phyloP scores from a whole-genome alignment of 2,329 filamentous ascomycete species.

The Penicillium verrucosum region DNA sequence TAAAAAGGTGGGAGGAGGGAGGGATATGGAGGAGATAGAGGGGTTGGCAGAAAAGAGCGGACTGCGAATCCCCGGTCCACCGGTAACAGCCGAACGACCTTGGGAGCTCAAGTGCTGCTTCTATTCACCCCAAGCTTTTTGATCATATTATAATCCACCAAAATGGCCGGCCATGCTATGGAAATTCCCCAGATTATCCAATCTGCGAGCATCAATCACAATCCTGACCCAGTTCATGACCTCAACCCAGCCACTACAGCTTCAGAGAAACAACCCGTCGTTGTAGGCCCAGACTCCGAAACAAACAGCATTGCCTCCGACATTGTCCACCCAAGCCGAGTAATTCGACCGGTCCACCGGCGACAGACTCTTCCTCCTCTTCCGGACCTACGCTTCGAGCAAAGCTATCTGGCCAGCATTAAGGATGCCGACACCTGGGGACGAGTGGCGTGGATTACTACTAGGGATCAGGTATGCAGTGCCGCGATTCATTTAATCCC shows the following conservation, averaged over 20 bases:
- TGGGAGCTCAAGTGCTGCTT: not conserved
- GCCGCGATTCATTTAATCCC: not conserved
- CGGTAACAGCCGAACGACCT: slow-evolving; percentile 5
- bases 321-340: slow-evolving; percentile 41
- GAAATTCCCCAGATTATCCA: slow-evolving; percentile 78
- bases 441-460: slow-evolving; percentile 77
- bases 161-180: slow-evolving; percentile 58
- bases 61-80: slow-evolving; percentile 9
- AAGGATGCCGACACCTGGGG: slow-evolving; percentile 74
- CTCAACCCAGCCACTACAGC: slow-evolving; percentile 75
- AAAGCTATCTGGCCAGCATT: slow-evolving; percentile 93
- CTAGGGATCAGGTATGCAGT: slow-evolving; percentile 72
- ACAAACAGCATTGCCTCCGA: slow-evolving; percentile 47
- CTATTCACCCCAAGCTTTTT: not conserved
- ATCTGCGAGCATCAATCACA: slow-evolving; percentile 69
- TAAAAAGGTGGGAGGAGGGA: slow-evolving; percentile 9
- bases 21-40: slow-evolving; percentile 15
- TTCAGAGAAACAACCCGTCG: slow-evolving; percentile 63
- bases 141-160: not conserved
- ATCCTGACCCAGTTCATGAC: slow-evolving; percentile 71
- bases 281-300: slow-evolving; percentile 45
- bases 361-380: slow-evolving; percentile 62
- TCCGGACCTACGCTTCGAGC: slow-evolving; percentile 88
- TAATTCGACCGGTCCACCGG: slow-evolving; percentile 36
- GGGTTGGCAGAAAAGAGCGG: slow-evolving; percentile 26